Base-by-base conservation (phyloP, 2,329 filamentous ascomycete species). In the Trichophyton simii region DNA sequence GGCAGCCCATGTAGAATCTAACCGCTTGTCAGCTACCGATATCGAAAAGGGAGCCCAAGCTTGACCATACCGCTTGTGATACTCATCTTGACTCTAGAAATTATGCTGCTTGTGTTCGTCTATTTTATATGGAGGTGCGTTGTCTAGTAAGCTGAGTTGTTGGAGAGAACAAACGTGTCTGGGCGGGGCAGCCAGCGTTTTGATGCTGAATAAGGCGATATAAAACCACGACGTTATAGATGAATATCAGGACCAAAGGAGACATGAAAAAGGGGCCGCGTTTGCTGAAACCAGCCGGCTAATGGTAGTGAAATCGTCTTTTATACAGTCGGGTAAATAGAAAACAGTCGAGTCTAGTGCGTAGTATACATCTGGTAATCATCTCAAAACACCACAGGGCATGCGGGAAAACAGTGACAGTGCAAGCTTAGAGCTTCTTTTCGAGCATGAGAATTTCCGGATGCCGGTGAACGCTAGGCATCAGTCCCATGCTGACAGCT, bases 391-490 rank as follows among this genome's bases (percentile, higher is more conserved):
- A 36, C 25, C 28, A 55, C 15, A 34, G n/a, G 15, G 50, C 3
- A n/a, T 9, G 28, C 20, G n/a, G n/a, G 15, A 9, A n/a, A 34
- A 36, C 15, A 36, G 50, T 18, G n/a, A n/a, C 13, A 9, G 15
- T 15, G 22, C 3, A 36, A 11, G 15, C 28, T 57, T 42, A 60
- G 9, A 55, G 28, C 48, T 60, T 54, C 25, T 36, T 41, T 22
- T 58, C 52, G 42, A 50, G 28, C 34, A 63, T 18, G 7, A 96
- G 73, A 62, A 95, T 79, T 73, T 95, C 88, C 2, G 94, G 94
- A 76, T 99, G 94, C 66, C 80, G 79, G 77, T 99, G 89, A 61
- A 95, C 87, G 72, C 87, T 95, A 25, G 94, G 94, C 82, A 97
- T 91, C 63, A 97, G 79, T 15, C 94, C 94, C 71, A 96, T 82